These are phyloP conservation scores for Neopestalotiopsis sp. DNA, from an alignment of 2,329 filamentous ascomycete genomes.

Conservation along the genomic window DNA sequence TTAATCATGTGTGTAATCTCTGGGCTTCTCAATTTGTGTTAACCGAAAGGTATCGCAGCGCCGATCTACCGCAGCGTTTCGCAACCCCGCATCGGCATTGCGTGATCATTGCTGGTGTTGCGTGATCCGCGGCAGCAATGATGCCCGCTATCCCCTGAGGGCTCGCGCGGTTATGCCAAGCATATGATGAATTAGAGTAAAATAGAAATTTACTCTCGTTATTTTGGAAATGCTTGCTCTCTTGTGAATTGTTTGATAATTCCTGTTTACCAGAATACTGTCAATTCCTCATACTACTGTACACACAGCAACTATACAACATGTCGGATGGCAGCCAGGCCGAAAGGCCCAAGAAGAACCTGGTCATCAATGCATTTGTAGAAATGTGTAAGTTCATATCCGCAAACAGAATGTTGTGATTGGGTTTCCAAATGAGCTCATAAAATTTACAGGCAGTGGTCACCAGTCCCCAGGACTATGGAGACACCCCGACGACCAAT, in stretches of 20 bases:
- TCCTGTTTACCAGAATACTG: not conserved
- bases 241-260: not conserved
- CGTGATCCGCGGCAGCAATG: constrained; percentile 1
- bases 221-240: not conserved
- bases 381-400: constrained; percentile 19
- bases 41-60: not conserved
- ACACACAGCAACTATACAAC: not conserved
- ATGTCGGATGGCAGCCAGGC: not conserved
- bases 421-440: not conserved
- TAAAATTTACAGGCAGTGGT: constrained; percentile 16
- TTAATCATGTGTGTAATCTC: not conserved
- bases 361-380: constrained; percentile 23
- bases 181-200: not conserved
- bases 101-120: constrained; percentile 17
- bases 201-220: not conserved
- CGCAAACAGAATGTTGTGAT: not conserved
- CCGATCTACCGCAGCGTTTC: not conserved
- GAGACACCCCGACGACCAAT: constrained; percentile 65
- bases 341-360: constrained; percentile 20
- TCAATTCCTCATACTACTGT: not conserved
- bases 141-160: not conserved
- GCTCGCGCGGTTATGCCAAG: not conserved
- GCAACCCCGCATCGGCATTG: constrained; percentile 19
- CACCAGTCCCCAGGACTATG: constrained; percentile 26
- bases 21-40: not conserved